Conservation (phyloP, 2,329 filamentous ascomycete genomes). For the Neofusicoccum sp. region DNA sequence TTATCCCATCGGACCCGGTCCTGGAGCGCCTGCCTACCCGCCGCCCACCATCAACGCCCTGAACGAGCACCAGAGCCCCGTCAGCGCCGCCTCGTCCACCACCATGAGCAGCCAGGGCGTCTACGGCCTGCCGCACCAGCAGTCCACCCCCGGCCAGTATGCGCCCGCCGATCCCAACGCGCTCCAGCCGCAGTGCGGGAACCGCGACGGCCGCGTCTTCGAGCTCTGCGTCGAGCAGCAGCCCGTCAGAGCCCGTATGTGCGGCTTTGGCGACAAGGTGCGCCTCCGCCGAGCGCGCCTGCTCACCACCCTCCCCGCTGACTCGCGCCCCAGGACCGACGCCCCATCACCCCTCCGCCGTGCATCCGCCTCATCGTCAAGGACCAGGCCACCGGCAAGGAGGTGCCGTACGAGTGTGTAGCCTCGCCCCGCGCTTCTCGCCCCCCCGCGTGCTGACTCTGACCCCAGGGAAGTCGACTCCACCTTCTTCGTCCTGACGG, state of each 20-base stretch:
- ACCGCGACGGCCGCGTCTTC: constrained; percentile 22
- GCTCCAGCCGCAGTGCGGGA: neutral
- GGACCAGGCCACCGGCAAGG: constrained; percentile 73
- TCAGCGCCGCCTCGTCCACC: constrained; percentile 6
- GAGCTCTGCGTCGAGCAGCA: constrained; percentile 85
- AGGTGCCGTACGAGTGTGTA: constrained; percentile 77
- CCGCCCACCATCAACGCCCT: constrained; percentile 5
- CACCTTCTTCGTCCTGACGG: constrained; percentile 68
- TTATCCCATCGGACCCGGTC: constrained; percentile 16
- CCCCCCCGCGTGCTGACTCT: constrained; percentile 5
- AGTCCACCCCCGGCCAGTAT: neutral
- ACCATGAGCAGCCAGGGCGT: constrained; percentile 18
- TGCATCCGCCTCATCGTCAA: constrained; percentile 83
- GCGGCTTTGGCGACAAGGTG: constrained; percentile 97
- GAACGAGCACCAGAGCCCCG: constrained; percentile 14
- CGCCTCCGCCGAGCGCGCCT: constrained; percentile 18
- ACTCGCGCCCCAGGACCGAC: constrained; percentile 67
- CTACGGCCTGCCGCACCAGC: constrained; percentile 7
- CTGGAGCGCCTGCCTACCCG: constrained; percentile 10
- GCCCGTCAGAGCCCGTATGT: constrained; percentile 93
- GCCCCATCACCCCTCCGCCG: constrained; percentile 93
- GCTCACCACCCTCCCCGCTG: neutral
- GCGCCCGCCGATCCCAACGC: neutral
- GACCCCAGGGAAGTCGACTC: constrained; percentile 65
- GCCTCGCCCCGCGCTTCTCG: neutral